Base-by-base conservation (phyloP, 768 basidiomycete species). In the Lactifluus piperatus region DNA sequence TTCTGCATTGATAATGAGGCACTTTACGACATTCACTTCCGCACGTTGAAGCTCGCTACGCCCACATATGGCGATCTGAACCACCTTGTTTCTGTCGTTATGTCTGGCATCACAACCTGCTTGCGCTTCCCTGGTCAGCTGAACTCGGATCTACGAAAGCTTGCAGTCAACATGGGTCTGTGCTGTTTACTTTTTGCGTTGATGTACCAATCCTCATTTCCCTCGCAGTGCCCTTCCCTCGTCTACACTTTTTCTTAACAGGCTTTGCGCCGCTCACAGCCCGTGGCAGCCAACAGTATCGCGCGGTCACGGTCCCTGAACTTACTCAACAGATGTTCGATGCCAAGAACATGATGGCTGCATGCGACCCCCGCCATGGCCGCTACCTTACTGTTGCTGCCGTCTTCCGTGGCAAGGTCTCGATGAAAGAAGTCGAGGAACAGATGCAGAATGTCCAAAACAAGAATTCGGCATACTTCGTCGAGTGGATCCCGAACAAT, bases 1-100 rank as follows among this genome's bases (percentile, higher is more conserved):
- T 98, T 98, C 90, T 98, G 95, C 75, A 98, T 99, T 72, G 95
- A 98, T 72, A 98, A 98, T 73, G 95, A 98, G 74, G 97, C 95
- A 29, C 86, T 99, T 56, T 97, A 98, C 76, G 97, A 98, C 71
- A 99, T 99, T 70, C 97, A 94, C 76, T 94, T 97, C 84, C 83
- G 92, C 70, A 98, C 97, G 30, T 82, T 99, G 71, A 98, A 99
- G 78, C 85, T 98, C 64, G 82, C 86, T 47, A 90, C 91, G 49
- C 97, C 97, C 34, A 94, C 93, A 1, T 97, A 97, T 72, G 95
- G 93, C 65, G 94, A 98, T 72, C 86, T 98, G 63, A 98, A 98
- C 82, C 91, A 95, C 71, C 84, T 98, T 57, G 95, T 99, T 49
- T 97, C 94, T 29, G 82, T 94, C 66, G 94, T 97, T 70, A 98